Conservation (phyloP, 1,139 yeast species). For the Geotrichum candidum region DNA sequence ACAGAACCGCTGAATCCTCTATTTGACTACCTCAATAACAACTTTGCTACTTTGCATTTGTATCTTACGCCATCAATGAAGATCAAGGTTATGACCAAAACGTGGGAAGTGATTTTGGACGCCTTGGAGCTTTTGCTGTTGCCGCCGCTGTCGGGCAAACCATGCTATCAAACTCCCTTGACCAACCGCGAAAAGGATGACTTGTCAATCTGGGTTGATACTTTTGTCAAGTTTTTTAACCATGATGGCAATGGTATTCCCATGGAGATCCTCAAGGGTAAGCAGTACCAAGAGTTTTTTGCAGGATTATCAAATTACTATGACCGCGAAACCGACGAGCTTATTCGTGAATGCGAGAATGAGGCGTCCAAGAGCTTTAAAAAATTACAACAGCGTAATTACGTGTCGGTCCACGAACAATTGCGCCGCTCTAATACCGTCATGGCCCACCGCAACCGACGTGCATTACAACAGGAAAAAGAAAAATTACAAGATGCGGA, state of each 20-base stretch:
- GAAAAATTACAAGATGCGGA: conserved; percentile 48
- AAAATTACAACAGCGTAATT: conserved; percentile 27
- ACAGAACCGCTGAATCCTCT: conserved; percentile 70
- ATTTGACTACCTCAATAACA: conserved; percentile 67
- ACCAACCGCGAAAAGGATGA: conserved; percentile 60
- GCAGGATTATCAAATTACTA: conserved; percentile 62
- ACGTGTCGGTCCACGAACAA: conserved; percentile 45
- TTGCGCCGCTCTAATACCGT: conserved; percentile 62
- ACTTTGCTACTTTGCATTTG: conserved; percentile 61
- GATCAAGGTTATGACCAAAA: conserved; percentile 63
- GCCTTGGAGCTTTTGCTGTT: conserved; percentile 63
- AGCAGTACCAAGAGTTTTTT: conserved; percentile 54
- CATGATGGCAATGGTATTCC: conserved; percentile 82
- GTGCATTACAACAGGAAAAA: conserved; percentile 50
- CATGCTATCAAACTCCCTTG: conserved; percentile 45
- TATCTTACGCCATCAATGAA: conserved; percentile 54
- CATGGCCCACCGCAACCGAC: conserved; percentile 65
- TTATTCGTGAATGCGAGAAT: conserved; percentile 56
- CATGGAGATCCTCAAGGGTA: conserved; percentile 55
- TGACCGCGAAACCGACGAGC: conserved; percentile 47
- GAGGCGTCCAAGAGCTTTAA: conserved; percentile 35
- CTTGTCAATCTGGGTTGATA: conserved; percentile 64
- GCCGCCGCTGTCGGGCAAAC: conserved; percentile 62
- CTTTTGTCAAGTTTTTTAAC: conserved; percentile 66
- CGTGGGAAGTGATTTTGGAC: conserved; percentile 64